Evolutionary conservation across 2,329 filamentous ascomycete genomes (phyloP), one percentile per base, ranked within the genome.

Genomic region (Cladophialophora carrionii): DNA sequence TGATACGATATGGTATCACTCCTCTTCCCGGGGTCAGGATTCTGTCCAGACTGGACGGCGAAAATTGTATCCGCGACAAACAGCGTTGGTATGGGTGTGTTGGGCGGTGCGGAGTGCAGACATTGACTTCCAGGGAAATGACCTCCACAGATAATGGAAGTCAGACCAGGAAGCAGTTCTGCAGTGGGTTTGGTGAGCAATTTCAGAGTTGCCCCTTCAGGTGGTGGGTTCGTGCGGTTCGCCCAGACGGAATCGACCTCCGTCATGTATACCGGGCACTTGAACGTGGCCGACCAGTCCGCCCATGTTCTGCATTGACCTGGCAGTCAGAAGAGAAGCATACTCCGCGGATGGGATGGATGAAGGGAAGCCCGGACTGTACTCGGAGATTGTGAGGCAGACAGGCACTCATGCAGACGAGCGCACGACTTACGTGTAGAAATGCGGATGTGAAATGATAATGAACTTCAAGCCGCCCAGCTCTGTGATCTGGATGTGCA

Each of bases 371-470:
- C 26, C 26, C 26, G 37, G 29, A 20, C 12, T 51, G n/a, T 29
- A 31, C 57, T 12, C 64, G n/a, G n/a, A 34, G 1, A 10, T 24
- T 20, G 32, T 4, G 9, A 58, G 31, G 14, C 20, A n/a, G 29
- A 29, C 26, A 29, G 26, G 26, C 26, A 29, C 6, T 29, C 26
- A 29, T 3, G 3, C 26, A 29, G 46, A 32, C 37, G 31, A 46
- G 34, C 55, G 24, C 32, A 57, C 20, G 22, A 63, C 66, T 62
- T 51, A 70, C 68, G 87, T 87, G 77, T 91, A 95, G 77, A 90
- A 96, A 74, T 96, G 91, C 59, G 91, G 91, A 76, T 96, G 90
- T 10, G 84, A 88, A 68, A 93, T 91, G 70, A 87, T 87, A 53
- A 95, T 92, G 0, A 88, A 90, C 37, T 80, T 79, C 12, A 96